Base-by-base conservation (phyloP, 345 rosid species). In the Citrus cavaleriei region DNA sequence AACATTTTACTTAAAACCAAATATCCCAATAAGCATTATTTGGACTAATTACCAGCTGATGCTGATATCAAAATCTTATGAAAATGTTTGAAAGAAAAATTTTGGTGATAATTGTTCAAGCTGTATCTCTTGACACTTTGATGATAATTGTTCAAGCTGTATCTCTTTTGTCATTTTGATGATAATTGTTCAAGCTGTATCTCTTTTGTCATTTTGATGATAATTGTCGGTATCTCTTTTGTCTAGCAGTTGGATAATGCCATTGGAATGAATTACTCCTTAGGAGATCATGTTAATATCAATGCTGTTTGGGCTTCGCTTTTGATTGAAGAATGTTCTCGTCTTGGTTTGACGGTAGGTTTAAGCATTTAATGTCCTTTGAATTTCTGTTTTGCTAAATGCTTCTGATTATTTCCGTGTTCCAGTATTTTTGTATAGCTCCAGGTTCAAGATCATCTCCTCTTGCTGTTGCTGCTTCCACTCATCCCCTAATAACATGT, bases 381-480 rank as follows among this genome's bases (percentile, higher is more conserved):
- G 10, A n/a, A 71, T 62, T 61, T 84, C 22, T 60, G 30, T 62
- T 82, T 76, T 77, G 79, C 35, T 70, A 74, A 40, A 64, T 28
- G 71, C 77, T 73, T 81, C 85, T 93, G 80, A 88, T 68, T 79
- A 76, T 74, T 77, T 82, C 77, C 77, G 78, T 66, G 46, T 80
- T 86, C 79, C 89, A 93, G 99, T 93, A 92, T 77, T 93, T 95
- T 80, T 95, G 99, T 86, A 82, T 95, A 82, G 99, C 98, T 74
- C 98, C 99, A 67, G 99, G 99, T 79, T 95, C 98, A 35, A 91
- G 99, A 83, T 95, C 99, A 78, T 90, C 98, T 62, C 99, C 93
- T 32, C 95, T 95, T 81, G 97, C 98, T 32, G 85, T 93, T 63
- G 97, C 99, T 82, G 99, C 99, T 85, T 88, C 98, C 28, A 71